Evolutionary conservation across 139 green algal genomes (phyloP), one percentile per base, ranked within the genome.

Genomic region (Tetraselmis striata): DNA sequence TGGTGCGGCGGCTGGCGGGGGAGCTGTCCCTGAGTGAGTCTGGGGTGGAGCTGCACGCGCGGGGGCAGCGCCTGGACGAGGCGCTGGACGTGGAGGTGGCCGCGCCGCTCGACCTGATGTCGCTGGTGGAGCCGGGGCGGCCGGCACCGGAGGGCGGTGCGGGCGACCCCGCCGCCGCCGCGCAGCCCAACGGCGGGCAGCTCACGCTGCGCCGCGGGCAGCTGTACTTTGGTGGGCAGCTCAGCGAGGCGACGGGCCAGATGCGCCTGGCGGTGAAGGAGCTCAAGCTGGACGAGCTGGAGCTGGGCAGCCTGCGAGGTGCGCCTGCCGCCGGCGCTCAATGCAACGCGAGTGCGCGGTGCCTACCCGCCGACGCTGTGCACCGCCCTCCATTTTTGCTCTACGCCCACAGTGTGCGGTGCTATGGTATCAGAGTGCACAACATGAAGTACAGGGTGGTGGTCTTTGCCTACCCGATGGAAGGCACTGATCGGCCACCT

Each of bases 271-370:
- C 85, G 78, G 81, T 92, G 29, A 78, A 77, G 31, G 86, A 89
- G 58, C 83, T 98, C 76, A 88, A 84, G 75, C 87, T 98, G 28
- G 95, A 98, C 81, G 94, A 97, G 83, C 87, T 98, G 77, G 95
- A 98, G 88, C 89, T 96, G 58, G 95, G 91, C 30, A 94, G 87
- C 1, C 89, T 98, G 84, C 80, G 95, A 18, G 95, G 95, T 1
- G 67, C 85, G 18, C 85, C n/a, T n/a, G n/a, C n/a, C n/a, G n/a
- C n/a, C n/a, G n/a, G n/a, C n/a, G n/a, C n/a, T n/a, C n/a, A n/a
- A n/a, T n/a, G n/a, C n/a, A n/a, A n/a, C n/a, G n/a, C n/a, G n/a
- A n/a, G n/a, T n/a, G n/a, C n/a, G n/a, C n/a, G n/a, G n/a, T n/a
- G n/a, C n/a, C n/a, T n/a, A n/a, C n/a, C n/a, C n/a, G n/a, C n/a